Base-by-base conservation (phyloP, 169 alveolate species). In the Plasmodium fragile region DNA sequence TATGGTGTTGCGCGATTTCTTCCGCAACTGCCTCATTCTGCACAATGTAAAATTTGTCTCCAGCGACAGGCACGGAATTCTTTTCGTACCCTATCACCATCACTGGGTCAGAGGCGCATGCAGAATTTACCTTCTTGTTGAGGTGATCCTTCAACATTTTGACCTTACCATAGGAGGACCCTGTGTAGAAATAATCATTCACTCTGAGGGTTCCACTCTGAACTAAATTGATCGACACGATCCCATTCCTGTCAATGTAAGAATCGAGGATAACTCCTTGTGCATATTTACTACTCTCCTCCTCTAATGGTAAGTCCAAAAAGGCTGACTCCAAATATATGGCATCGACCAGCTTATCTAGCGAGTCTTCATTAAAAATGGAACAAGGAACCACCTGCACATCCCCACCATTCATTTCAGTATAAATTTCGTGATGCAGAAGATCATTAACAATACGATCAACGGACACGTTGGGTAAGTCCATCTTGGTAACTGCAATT, bases 401-500 rank as follows among this genome's bases (percentile, higher is more conserved):
- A 28, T 89, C 89, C 22, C 94, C 94, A 1, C 94, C 94, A 89
- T 89, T 89, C 41, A 89, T 16, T 78, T 89, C 94, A 1, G 94
- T 89, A 4, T 55, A 10, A 8, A 89, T 89, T 10, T 65, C 94
- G 41, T 89, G 36, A 39, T 89, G 16, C 28, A 89, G 6, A 18
- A 89, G 41, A 53, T 89, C 89, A 7, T 89, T 77, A 22, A 89
- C 7, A n/a, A 89, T 89, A 55, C 94, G 43, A 25, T 89, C 89
- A 7, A 89, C 73, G 8, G 34, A n/a, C 0, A 53, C 73, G 70
- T 77, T 78, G 13, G 89, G 71, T 16, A 89, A 22, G 34, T 98
- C 99, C 6, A 97, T 93, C 84, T 98, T 98, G 89, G 98, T 98
- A 8, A 98, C 95, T 3, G 99, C 99, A 22, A 98, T 98, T 16